Conservation (phyloP, 2,329 filamentous ascomycete genomes). For the Chaetomiaceae sp. region DNA sequence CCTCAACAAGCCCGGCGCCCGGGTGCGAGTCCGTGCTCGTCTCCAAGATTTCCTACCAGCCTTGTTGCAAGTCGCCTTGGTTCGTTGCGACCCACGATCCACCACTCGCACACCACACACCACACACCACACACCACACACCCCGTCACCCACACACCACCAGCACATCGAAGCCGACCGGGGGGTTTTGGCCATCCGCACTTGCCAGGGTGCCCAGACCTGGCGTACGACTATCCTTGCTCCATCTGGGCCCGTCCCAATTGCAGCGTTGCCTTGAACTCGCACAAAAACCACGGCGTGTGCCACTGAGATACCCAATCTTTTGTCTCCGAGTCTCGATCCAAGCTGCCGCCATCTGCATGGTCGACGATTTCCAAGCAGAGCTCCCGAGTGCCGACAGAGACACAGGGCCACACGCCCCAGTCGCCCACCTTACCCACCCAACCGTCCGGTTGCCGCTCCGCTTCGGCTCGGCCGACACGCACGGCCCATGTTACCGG, state of each 20-base stretch:
- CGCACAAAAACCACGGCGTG: conserved; percentile 47
- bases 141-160: neutral
- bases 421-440: conserved; percentile 5
- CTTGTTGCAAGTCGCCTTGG: neutral
- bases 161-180: neutral
- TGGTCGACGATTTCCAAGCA: conserved; percentile 10
- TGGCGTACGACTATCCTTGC: conserved; percentile 32
- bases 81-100: no score
- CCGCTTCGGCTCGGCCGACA: conserved; percentile 11
- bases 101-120: neutral
- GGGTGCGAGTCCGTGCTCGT: conserved; percentile 24
- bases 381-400: conserved; percentile 10
- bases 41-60: neutral
- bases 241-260: conserved; percentile 40
- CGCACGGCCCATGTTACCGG: conserved; percentile 15
- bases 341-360: conserved; percentile 5
- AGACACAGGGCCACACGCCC: conserved; percentile 14
- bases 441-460: conserved; percentile 12
- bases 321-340: conserved; percentile 26
- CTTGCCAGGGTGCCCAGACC: conserved; percentile 27
- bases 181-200: conserved; percentile 19
- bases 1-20: conserved; percentile 4
- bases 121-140: neutral
- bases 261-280: conserved; percentile 42
- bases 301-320: conserved; percentile 38